Base-by-base conservation (phyloP, 345 rosid genomes). In the Syzygium jambos region DNA sequence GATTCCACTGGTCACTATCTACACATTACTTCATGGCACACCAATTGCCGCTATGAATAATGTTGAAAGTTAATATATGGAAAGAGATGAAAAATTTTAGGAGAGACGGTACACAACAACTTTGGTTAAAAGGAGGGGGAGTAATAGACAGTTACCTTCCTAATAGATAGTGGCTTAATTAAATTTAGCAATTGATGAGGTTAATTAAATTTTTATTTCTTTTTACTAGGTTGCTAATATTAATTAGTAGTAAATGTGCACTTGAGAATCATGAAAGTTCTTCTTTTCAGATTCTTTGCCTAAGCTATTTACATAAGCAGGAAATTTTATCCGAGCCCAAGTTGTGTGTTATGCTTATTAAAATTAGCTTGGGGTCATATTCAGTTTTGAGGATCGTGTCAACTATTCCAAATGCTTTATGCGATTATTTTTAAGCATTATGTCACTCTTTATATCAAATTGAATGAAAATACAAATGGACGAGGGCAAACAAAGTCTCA, bases 341-440 rank as follows among this genome's bases (percentile, higher is more conserved):
- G 0, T 21, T 55, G 22, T 21, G 8, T 8, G 11, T 55, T 7
- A 55, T 55, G 11, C 23, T 55, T 55, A 55, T 55, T 55, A 55
- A 23, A 3, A 55, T 8, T 51, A 51, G 59, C 0, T 55, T 21
- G 21, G 27, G 21, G 59, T 21, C 10, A 2, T 54, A 9, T 54
- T 54, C 0, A 54, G 2, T 9, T 56, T 56, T 22, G 1, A 21
- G 9, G 25, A 55, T 10, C 2, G 1, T 22, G 27, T 55, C 22
- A 55, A 55, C 1, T 7, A 0, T 22, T 1, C 2, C 2, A 9
- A 55, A 8, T 4, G 4, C 11, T 55, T 55, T 4, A 0, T 22
- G 27, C 5, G 8, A 1, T 55, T 11, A 9, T 4, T 55, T 55
- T 55, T 55, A 22, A 55, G 27, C 0, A 0, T 1, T 19, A 19